These are phyloP conservation scores for Drechslerella coelobrocha DNA, from an alignment of 2,329 filamentous ascomycete genomes.

Conservation along the genomic window DNA sequence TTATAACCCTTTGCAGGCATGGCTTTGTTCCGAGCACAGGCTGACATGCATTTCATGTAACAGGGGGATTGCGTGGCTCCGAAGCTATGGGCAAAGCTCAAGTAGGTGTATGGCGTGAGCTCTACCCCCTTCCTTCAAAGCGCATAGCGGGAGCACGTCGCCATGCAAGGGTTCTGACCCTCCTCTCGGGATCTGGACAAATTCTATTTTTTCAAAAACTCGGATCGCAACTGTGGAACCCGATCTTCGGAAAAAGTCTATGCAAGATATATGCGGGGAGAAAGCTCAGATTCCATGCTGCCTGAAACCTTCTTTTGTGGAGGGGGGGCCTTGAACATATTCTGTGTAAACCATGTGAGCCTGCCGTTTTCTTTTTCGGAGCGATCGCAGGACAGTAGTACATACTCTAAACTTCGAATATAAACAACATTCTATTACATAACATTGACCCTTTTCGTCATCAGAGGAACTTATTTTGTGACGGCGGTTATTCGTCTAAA, in stretches of 20 bases:
- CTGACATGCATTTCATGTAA: conserved; percentile 17
- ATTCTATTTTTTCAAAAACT: background rate
- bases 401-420: conserved; percentile 22
- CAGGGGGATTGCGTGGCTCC: conserved; percentile 79
- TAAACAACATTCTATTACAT: conserved; percentile 21
- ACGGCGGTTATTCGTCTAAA: conserved; percentile 25
- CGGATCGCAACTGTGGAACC: background rate
- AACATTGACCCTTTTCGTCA: background rate
- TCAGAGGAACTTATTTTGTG: conserved; percentile 22
- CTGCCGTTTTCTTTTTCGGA: conserved; percentile 29
- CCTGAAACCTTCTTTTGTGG: conserved; percentile 3
- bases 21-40: conserved; percentile 3
- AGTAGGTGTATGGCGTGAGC: conserved; percentile 65
- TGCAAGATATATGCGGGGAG: conserved; percentile 20
- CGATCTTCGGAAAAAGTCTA: conserved; percentile 32
- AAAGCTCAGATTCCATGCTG: conserved; percentile 5
- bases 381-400: conserved; percentile 29
- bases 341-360: conserved; percentile 39
- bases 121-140: background rate
- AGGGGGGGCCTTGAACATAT: conserved; percentile 4
- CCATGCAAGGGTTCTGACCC: background rate
- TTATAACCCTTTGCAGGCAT: background rate
- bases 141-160: background rate
- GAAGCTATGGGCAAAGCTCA: conserved; percentile 91
- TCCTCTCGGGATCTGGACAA: background rate